Evolutionary conservation across 306 rosid species (phyloP), one percentile per base, ranked within the genome.

Genomic region (Potentilla sterilis): DNA sequence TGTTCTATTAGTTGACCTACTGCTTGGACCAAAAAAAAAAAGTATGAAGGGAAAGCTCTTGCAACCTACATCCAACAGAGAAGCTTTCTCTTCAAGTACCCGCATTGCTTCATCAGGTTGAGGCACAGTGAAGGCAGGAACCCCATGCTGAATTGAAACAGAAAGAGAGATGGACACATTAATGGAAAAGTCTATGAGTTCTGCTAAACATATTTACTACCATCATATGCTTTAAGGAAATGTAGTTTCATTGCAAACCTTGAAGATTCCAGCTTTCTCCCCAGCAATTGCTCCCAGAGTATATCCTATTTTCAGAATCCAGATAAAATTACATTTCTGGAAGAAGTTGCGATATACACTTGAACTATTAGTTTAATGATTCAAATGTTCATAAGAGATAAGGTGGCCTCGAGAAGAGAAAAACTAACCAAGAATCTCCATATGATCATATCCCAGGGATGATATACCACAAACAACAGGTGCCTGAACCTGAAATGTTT

Each of bases 211-310:
- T 6, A 63, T 24, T 46, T 70, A 73, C 52, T 15, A 38, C 44
- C 35, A 32, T 34, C 65, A 54, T 59, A 59, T 72, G 34, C 72
- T 67, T 67, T 19, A 18, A 10, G 68, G 49, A 76, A 74, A 55
- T 76, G 51, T 43, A 57, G 69, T 69, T 80, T 77, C 19, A 79
- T 71, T 63, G 67, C 44, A 76, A 82, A 95, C 98, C 97, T 95
- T 95, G 83, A 95, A 83, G 83, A 95, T 95, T 73, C 98, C 97
- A 69, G 98, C 98, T 84, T 95, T 95, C 91, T 95, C 98, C 74
- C 95, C 92, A 34, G 98, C 98, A 81, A 95, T 92, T 83, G 82
- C 89, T 70, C 96, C 93, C 41, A 94, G 88, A 46, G 97, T 90
- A 81, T 92, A 83, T 75, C 97, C 97, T 95, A 82, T 68, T 28